These are phyloP conservation scores for Proliferodiscus dingleyae DNA, from an alignment of 2,329 filamentous ascomycete genomes.

Conservation along the genomic window DNA sequence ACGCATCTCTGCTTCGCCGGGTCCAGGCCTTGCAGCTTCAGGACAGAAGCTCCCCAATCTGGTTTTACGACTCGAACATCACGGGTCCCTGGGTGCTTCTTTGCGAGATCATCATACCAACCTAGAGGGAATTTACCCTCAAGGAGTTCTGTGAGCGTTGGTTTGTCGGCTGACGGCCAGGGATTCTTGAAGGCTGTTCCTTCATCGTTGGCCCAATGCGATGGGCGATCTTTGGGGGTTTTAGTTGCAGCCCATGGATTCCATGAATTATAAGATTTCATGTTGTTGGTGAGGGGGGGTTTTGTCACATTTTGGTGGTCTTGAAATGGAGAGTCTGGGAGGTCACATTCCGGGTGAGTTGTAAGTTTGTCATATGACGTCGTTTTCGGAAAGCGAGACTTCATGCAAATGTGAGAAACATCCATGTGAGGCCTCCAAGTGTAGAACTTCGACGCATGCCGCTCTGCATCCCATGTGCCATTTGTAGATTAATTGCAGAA, in stretches of 20 bases:
- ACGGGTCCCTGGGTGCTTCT: constrained; percentile 11
- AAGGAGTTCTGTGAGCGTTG: constrained; percentile 16
- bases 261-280: neutral
- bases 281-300: no score
- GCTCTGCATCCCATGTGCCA: no score
- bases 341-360: no score
- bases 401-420: no score
- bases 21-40: constrained; percentile 12
- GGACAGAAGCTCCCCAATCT: constrained; percentile 16
- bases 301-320: no score
- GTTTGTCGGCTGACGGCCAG: constrained; percentile 21
- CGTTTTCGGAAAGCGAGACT: no score
- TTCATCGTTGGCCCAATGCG: constrained; percentile 17
- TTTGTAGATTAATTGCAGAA: no score
- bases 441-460: no score
- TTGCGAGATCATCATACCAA: constrained; percentile 12
- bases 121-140: constrained; percentile 12
- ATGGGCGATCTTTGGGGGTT: constrained; percentile 8
- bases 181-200: constrained; percentile 21
- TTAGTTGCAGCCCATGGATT: constrained; percentile 5
- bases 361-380: no score
- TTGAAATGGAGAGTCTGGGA: no score
- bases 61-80: constrained; percentile 18
- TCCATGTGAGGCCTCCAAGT: no score
- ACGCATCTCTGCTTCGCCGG: constrained; percentile 14